phyloP scores from a whole-genome alignment of 177 flowering plant genomes.

The Telopea speciosissima region DNA sequence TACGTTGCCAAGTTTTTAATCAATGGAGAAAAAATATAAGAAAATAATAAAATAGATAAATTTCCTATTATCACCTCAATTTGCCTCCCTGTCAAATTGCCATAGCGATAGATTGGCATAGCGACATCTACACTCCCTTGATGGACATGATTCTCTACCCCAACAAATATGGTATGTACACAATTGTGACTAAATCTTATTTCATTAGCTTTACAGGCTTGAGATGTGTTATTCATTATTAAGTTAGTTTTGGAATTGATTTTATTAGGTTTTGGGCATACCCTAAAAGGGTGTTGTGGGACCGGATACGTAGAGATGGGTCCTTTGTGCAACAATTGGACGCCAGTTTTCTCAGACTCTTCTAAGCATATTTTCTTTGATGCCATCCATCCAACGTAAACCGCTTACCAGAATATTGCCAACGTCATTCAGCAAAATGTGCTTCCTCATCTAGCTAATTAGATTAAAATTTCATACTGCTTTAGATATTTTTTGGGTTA shows the following conservation, averaged over 20 bases:
- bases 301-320: constrained; percentile 24
- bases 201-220: too few species aligned
- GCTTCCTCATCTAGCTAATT: constrained; percentile 7
- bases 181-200: background rate
- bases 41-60: too few species aligned
- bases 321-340: constrained; percentile 8
- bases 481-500: too few species aligned
- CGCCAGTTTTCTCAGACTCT: constrained; percentile 9
- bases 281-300: constrained; percentile 25
- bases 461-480: background rate
- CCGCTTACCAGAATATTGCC: constrained; percentile 15
- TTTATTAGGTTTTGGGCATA: constrained; percentile 17
- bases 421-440: background rate
- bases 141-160: constrained; percentile 30
- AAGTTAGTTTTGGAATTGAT: too few species aligned
- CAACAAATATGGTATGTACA: constrained; percentile 24
- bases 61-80: too few species aligned
- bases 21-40: too few species aligned
- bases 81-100: too few species aligned
- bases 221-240: too few species aligned
- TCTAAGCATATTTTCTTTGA: constrained; percentile 28
- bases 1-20: too few species aligned
- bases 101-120: too few species aligned
- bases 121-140: constrained; percentile 27
- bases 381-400: constrained; percentile 22